A percentile compares a stretch with the other conserved stretches of the same genome.
phyloP scores from a whole-genome alignment of 2,329 filamentous ascomycete genomes.

The Clonostachys rhizophaga region DNA sequence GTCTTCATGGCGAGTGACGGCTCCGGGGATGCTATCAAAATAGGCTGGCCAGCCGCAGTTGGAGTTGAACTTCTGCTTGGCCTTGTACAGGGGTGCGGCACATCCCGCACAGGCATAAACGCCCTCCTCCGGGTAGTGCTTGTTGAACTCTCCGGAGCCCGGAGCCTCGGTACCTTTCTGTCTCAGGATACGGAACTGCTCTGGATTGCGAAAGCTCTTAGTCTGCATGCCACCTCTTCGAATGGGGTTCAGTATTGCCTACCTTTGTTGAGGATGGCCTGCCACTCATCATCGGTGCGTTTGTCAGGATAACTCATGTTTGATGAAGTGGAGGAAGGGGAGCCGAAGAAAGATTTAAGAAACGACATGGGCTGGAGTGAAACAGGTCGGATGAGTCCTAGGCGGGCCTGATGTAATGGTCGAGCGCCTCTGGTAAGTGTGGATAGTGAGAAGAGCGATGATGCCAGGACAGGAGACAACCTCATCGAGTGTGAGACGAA shows the following conservation, averaged over 20 bases:
- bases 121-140: slow-evolving; percentile 72
- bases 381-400: slow-evolving; percentile 9
- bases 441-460: slow-evolving; percentile 38
- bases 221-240: neutral
- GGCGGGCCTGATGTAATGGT: slow-evolving; percentile 13
- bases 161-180: slow-evolving; percentile 87
- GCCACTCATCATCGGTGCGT: slow-evolving; percentile 82
- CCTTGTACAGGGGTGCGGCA: slow-evolving; percentile 83
- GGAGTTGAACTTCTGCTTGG: slow-evolving; percentile 90
- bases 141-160: slow-evolving; percentile 78
- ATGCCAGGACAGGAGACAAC: slow-evolving; percentile 37
- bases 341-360: slow-evolving; percentile 68
- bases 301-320: slow-evolving; percentile 76
- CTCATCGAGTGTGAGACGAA: slow-evolving; percentile 33
- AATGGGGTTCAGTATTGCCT: slow-evolving; percentile 12
- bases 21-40: slow-evolving; percentile 90
- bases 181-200: slow-evolving; percentile 92
- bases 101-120: slow-evolving; percentile 88
- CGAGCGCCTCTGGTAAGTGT: slow-evolving; percentile 24
- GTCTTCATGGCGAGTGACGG: slow-evolving; percentile 80
- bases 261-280: slow-evolving; percentile 67
- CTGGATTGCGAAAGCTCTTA: slow-evolving; percentile 34
- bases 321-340: slow-evolving; percentile 47
- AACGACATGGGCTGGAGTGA: slow-evolving; percentile 65
- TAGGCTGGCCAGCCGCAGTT: slow-evolving; percentile 98